These are phyloP conservation scores for Xylaria acuta DNA, from an alignment of 495 filamentous ascomycete genomes.

Conservation along the genomic window DNA sequence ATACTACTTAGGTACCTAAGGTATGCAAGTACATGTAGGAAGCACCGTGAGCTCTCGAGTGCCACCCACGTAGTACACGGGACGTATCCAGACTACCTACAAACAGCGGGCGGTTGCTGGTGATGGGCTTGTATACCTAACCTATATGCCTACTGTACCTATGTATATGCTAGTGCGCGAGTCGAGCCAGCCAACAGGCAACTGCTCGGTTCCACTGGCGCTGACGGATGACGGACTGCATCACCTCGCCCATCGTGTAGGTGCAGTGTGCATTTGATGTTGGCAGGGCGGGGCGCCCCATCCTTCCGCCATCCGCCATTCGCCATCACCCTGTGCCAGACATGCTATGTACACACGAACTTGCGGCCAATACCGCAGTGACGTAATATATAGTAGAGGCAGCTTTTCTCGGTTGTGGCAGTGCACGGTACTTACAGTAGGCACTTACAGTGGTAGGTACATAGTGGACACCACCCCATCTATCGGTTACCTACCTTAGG, in stretches of 20 bases:
- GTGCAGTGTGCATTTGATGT: not conserved
- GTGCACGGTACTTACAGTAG: slow-evolving; percentile 1
- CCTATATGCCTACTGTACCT: too few species aligned
- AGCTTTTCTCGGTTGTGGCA: not conserved
- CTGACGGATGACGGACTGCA: not conserved
- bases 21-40: too few species aligned
- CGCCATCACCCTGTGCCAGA: not conserved
- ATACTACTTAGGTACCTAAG: not conserved
- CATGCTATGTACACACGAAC: not conserved
- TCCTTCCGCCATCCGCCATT: not conserved
- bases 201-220: not conserved
- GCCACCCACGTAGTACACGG: too few species aligned
- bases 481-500: too few species aligned
- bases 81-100: not conserved
- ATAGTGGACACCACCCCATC: too few species aligned
- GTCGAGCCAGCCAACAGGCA: not conserved
- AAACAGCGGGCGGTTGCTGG: not conserved
- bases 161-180: too few species aligned
- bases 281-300: not conserved
- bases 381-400: slow-evolving; percentile 18
- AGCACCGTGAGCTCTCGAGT: too few species aligned
- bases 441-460: too few species aligned
- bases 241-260: not conserved
- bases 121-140: not conserved
- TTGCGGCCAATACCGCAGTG: slow-evolving; percentile 6